Percentiles rank a stretch among this genome's conserved stretches.
These are phyloP conservation scores for Penicillium sp. DNA, from an alignment of 2,329 filamentous ascomycete genomes.

Conservation along the genomic window DNA sequence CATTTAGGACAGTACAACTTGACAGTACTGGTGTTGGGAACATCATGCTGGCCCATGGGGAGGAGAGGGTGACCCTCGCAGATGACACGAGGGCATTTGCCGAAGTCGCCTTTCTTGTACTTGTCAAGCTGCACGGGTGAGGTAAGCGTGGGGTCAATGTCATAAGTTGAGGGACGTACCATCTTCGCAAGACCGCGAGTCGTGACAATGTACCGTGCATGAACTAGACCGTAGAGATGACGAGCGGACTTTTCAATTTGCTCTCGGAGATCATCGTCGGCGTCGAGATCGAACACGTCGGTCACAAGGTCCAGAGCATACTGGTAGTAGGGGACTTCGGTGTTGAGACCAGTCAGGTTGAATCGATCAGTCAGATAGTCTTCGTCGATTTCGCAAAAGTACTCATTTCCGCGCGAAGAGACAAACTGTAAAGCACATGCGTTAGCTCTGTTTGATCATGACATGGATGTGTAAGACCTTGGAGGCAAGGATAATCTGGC, in stretches of 20 bases:
- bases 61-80: conserved; percentile 90
- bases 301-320: conserved; percentile 97
- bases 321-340: conserved; percentile 97
- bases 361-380: conserved; percentile 97
- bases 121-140: conserved; percentile 70
- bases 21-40: conserved; percentile 79
- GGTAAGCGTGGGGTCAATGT: conserved; percentile 4
- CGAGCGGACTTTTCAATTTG: conserved; percentile 95
- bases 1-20: conserved; percentile 97
- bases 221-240: conserved; percentile 91
- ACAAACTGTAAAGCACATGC: conserved; percentile 64
- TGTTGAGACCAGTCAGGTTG: conserved; percentile 94
- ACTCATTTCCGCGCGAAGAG: conserved; percentile 94
- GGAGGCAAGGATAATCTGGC: too few species aligned
- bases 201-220: conserved; percentile 94
- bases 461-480: too few species aligned
- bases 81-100: conserved; percentile 93
- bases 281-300: conserved; percentile 97
- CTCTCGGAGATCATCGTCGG: conserved; percentile 96
- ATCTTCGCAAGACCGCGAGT: conserved; percentile 92
- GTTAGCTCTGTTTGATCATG: too few species aligned
- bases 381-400: conserved; percentile 99
- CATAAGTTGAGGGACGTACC: conserved; percentile 52
- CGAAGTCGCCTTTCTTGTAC: conserved; percentile 97
- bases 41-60: conserved; percentile 88